Percentiles rank a stretch among this genome's conserved stretches.
These are phyloP conservation scores for Mixia osmundae DNA, from an alignment of 1,284 basidiomycete species.

Conservation along the genomic window DNA sequence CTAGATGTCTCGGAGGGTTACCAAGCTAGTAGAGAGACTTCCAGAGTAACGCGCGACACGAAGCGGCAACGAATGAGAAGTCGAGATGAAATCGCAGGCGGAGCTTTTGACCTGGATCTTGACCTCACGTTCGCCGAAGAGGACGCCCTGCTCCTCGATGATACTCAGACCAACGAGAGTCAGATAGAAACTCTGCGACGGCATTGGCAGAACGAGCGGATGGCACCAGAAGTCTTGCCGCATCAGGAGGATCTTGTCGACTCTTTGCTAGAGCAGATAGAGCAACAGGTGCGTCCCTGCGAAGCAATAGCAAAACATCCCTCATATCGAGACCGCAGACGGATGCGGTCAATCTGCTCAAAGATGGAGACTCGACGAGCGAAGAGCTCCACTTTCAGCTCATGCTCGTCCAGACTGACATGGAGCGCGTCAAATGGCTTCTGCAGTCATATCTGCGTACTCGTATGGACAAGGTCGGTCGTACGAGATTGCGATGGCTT, in stretches of 20 bases:
- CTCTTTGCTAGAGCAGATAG: slow-evolving; percentile 49
- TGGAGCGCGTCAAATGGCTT: slow-evolving; percentile 73
- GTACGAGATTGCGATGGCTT: slow-evolving; percentile 1
- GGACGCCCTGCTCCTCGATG: too few species aligned
- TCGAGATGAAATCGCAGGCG: too few species aligned
- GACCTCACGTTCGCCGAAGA: too few species aligned
- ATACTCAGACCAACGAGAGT: too few species aligned
- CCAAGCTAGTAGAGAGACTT: too few species aligned
- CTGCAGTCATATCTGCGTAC: slow-evolving; percentile 68
- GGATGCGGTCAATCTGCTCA: slow-evolving; percentile 29
- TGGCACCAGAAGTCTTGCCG: slow-evolving; percentile 51
- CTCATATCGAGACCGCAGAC: slow-evolving; percentile 13
- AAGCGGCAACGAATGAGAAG: too few species aligned
- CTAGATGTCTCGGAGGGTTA: too few species aligned
- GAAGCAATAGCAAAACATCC: too few species aligned
- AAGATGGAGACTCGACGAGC: too few species aligned
- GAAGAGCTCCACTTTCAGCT: slow-evolving; percentile 79
- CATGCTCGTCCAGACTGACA: slow-evolving; percentile 71
- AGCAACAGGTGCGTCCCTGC: slow-evolving; percentile 52
- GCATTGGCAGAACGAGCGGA: slow-evolving; percentile 57
- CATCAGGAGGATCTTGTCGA: slow-evolving; percentile 51
- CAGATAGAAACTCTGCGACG: too few species aligned
- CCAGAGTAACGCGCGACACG: too few species aligned
- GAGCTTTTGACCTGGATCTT: too few species aligned
- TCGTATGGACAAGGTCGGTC: slow-evolving; percentile 49